These are phyloP conservation scores for Cryptosporidium tyzzeri DNA, from an alignment of 169 alveolate species.

Conservation along the genomic window DNA sequence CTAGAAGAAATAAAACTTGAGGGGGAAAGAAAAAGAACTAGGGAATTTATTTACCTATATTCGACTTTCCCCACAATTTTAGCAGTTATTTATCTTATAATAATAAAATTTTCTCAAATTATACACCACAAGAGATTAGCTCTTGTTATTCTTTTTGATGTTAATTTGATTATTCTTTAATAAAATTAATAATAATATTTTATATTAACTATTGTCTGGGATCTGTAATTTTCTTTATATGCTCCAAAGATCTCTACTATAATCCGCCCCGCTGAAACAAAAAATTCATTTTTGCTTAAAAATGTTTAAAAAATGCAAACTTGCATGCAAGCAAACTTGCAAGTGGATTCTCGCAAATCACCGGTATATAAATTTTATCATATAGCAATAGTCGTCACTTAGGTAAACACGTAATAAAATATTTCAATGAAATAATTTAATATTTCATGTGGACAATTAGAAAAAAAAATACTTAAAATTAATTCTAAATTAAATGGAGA, in stretches of 20 bases:
- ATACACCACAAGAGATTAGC: not conserved
- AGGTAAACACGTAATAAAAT: not conserved
- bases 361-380: not conserved
- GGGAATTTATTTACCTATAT: not conserved
- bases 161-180: not conserved
- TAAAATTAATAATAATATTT: not conserved
- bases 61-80: not conserved
- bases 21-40: not conserved
- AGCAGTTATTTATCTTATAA: not conserved
- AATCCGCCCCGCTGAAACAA: constrained; percentile 15
- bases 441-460: constrained; percentile 18
- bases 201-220: not conserved
- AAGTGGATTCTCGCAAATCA: not conserved
- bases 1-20: not conserved
- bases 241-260: constrained; percentile 13
- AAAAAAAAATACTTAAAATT: not conserved
- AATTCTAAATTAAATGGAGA: no score
- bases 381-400: no score
- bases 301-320: not conserved
- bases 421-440: not conserved
- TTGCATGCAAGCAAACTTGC: constrained; percentile 56
- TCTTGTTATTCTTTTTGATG: not conserved
- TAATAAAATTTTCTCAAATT: no score
- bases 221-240: constrained; percentile 25
- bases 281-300: not conserved